Evolutionary conservation across 305 asterid genomes (phyloP).

Genomic region (Solanum hybrid): DNA sequence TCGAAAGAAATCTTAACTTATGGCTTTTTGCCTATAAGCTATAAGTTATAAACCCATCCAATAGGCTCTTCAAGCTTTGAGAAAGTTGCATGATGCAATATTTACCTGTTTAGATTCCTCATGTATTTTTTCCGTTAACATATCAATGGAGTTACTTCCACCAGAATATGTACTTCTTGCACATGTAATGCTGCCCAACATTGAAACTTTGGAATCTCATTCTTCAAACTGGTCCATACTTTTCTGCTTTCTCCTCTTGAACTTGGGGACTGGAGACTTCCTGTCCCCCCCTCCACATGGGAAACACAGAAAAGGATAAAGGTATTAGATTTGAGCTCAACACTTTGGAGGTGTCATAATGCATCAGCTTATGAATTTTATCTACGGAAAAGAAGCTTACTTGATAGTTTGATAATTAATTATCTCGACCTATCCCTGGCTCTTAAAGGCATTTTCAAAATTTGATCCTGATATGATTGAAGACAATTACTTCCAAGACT

Average conservation of each 20-base stretch:
- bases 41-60: neutral
- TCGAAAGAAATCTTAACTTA: neutral
- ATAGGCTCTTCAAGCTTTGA: neutral
- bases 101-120: neutral
- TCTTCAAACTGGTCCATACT: neutral
- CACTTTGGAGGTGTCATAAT: neutral
- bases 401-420: neutral
- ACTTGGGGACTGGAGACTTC: neutral
- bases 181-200: neutral
- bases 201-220: neutral
- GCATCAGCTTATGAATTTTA: neutral
- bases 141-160: neutral
- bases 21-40: neutral
- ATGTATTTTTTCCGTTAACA: neutral
- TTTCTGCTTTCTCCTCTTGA: neutral
- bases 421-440: neutral
- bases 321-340: neutral
- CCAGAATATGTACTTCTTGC: neutral
- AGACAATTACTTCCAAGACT: neutral
- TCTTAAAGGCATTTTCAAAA: neutral
- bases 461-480: neutral
- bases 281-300: neutral
- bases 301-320: neutral
- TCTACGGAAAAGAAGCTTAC: neutral
- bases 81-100: neutral